Evolutionary conservation across 2,329 filamentous ascomycete species (phyloP), one percentile per base, ranked within the genome.

Genomic region (Talaromyces sp.): DNA sequence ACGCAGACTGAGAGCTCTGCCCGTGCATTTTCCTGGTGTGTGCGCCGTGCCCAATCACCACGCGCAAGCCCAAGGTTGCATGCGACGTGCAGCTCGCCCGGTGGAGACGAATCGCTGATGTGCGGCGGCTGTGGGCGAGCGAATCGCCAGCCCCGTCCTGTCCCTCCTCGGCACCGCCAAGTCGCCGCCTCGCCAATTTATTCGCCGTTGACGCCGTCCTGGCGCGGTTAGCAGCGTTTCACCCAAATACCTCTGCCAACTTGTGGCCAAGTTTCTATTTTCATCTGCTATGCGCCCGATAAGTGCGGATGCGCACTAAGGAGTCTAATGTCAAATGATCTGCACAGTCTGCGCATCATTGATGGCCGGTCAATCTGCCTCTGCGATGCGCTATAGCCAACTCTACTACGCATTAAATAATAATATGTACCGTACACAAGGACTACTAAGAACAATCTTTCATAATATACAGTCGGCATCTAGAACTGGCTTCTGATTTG

Each of bases 151-250:
- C 19, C 44, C 44, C 44, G 44, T 11, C 52, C 53, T 27, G 33
- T 53, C 54, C 58, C 36, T 33, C 39, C 25, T 52, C 19, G 22
- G 36, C 36, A 22, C 27, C 42, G 32, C 47, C 47, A 44, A 49
- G 51, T 51, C n/a, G 60, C 36, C 33, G 27, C 28, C 62, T 63
- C 59, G 62, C 56, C 55, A 62, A 66, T 63, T 66, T 67, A 66
- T 68, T 69, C 65, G 66, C 68, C 64, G 64, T 68, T 70, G 68
- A 65, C 69, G 69, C 69, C 64, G 55, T 58, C 28, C 60, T 51
- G 64, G 60, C 62, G 68, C 68, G 68, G 64, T 66, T 70, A 64
- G 61, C 39, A 44, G 55, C 25, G 47, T 47, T 47, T 47, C 44
- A 47, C 44, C 44, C 2, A 3, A 55, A 17, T 42, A 44, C 42